Evolutionary conservation across 768 basidiomycete species (phyloP), one percentile per base, ranked within the genome.

Genomic region (Pleurotus djamor): DNA sequence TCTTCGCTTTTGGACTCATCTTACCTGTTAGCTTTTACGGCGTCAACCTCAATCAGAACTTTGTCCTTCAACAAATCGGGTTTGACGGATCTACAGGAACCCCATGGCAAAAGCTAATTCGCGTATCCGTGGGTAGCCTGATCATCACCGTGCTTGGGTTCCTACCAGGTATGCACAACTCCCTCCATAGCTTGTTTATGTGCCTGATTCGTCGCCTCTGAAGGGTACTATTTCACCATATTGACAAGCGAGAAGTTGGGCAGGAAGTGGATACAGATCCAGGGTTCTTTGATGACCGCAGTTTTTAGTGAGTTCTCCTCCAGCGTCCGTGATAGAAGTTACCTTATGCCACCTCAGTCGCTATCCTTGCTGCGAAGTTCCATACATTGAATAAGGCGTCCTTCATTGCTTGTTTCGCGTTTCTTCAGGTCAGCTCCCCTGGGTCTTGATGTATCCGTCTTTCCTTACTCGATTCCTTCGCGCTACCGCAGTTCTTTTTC

Each of bases 251-350:
- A 91, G 72, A 82, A 79, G 56, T 78, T 90, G 6, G 89, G 90
- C 0, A 80, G 91, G 16, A 92, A 91, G 66, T 76, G 78, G 71
- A 91, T 92, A 61, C 91, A 92, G 66, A 73, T 91, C 28, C 83
- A 86, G 66, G 91, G 91, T 2, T 91, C 92, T 79, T 65, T 91
- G 41, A 66, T 87, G 64, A 76, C 84, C 13, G 86, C 84, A 0
- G 71, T 92, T 0, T 88, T 90, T 75, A 71, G 86, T 88, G 57
- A 57, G 77, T 72, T 64, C n/a, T 41, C n/a, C 5, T 38, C n/a
- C 56, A 28, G 21, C 21, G 21, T 28, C 21, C 21, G 21, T 28
- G 9, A 47, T 33, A 3, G 9, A 16, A 32, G 5, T 33, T 8
- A 28, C 28, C 34, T 41, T 41, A 41, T 41, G 43, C 48, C 17